Evolutionary conservation across 1,139 yeast genomes (phyloP), one percentile per base, ranked within the genome.

Genomic region (Saccharomyces hybrid): DNA sequence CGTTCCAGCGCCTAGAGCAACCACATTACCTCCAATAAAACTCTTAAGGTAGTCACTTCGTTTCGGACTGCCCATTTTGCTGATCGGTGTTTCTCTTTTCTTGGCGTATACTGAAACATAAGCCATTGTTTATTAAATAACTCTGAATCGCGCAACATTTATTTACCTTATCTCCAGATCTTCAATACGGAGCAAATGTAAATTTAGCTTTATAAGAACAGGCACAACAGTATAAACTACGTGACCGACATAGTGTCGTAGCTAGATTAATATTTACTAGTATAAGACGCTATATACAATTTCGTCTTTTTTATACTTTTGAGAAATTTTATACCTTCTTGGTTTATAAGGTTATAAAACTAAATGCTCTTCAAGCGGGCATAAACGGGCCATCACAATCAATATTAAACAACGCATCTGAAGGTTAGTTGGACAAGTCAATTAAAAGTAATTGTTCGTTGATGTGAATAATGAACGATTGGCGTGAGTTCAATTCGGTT

Each of bases 1-100:
- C 1, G 91, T 84, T 0, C 93, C 91, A 2, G 89, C 74, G 1
- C 80, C 81, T 38, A 78, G 57, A 0, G 82, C 75, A 3, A 76
- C 78, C 5, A 78, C 56, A 48, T 63, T 65, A 38, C 44, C 44
- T 38, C 44, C 44, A 9, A 38, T 16, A 12, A 38, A 38, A 38
- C 44, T 38, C 14, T 38, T 38, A 19, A 38, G 26, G 7, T 38
- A 11, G 12, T 12, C 44, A 38, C 19, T 19, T 19, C 19, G 44
- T 19, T 38, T 38, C 12, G 24, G 16, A 16, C n/a, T 19, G 12
- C 26, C 44, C 44, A 38, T 38, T 11, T 16, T 38, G 19, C 8
- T 38, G 19, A 9, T 38, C 19, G 44, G 44, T 12, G 42, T 19
- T 38, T 38, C 26, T 38, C 26, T 38, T 38, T 9, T 16, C 12